phyloP scores from a whole-genome alignment of 108 stramenopile genomes.

The Stephanodiscus triporus region DNA sequence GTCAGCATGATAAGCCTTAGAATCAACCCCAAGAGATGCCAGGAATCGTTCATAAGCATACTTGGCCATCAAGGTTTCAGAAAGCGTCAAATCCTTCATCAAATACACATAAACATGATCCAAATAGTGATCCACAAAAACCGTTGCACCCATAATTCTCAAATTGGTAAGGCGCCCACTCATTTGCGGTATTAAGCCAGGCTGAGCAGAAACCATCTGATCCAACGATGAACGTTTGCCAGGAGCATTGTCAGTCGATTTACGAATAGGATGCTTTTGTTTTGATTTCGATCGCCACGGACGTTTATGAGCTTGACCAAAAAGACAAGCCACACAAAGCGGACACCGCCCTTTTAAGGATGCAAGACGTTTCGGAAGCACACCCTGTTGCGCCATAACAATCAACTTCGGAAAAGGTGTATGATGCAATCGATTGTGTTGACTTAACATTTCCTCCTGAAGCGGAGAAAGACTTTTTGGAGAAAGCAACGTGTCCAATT shows the following conservation, averaged over 20 bases:
- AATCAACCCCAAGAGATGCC: no score
- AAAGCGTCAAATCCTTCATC: constrained; percentile 20
- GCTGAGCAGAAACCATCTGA: no score
- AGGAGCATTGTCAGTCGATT: constrained; percentile 4
- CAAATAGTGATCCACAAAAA: no score
- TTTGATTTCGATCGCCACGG: no score
- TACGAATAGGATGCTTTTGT: no score
- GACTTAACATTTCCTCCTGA: constrained; percentile 11
- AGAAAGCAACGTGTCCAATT: constrained; percentile 12
- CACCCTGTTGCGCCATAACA: constrained; percentile 3
- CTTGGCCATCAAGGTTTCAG: constrained; percentile 30
- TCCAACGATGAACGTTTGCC: constrained; percentile 50
- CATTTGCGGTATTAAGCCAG: no score
- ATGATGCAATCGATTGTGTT: constrained; percentile 29
- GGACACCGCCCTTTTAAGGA: constrained; percentile 15
- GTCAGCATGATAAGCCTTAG: constrained; percentile 45
- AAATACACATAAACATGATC: no score
- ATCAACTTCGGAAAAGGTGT: no score
- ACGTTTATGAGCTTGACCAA: no score
- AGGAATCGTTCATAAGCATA: constrained; percentile 17
- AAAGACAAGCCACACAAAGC: constrained; percentile 23
- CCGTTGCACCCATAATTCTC: constrained; percentile 43
- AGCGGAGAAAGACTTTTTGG: no score
- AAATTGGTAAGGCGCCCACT: no score
- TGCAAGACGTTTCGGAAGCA: constrained; percentile 10